These are phyloP conservation scores for Aspergillus sp. DNA, from an alignment of 2,329 filamentous ascomycete genomes.

Conservation along the genomic window DNA sequence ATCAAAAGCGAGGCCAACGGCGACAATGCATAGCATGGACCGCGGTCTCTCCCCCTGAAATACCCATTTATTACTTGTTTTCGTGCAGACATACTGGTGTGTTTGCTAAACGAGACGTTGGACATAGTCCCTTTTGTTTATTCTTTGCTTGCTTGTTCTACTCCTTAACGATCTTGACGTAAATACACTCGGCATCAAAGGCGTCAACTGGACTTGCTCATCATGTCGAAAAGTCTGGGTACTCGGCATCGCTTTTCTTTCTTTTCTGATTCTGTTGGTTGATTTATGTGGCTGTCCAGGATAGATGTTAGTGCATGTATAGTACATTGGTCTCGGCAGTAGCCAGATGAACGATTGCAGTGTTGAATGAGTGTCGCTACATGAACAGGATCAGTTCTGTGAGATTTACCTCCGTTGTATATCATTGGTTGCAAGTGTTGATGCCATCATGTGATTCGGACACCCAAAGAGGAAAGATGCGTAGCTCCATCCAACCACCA, in stretches of 20 bases:
- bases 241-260: slow-evolving; percentile 19
- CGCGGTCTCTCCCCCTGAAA: slow-evolving; percentile 1
- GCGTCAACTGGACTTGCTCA: slow-evolving; percentile 23
- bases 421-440: neutral
- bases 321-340: slow-evolving; percentile 21
- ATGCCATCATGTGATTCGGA: too few species aligned
- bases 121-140: slow-evolving; percentile 15
- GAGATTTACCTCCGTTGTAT: too few species aligned
- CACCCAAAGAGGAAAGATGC: too few species aligned
- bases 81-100: slow-evolving; percentile 11
- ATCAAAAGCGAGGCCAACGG: slow-evolving; percentile 36
- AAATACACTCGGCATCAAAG: slow-evolving; percentile 26
- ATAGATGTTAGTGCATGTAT: slow-evolving; percentile 19
- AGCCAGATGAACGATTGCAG: too few species aligned
- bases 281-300: slow-evolving; percentile 10
- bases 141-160: neutral
- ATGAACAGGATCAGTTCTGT: too few species aligned
- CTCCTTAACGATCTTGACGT: slow-evolving; percentile 24
- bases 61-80: slow-evolving; percentile 4
- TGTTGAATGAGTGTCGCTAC: too few species aligned
- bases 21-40: slow-evolving; percentile 19
- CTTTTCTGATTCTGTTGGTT: slow-evolving; percentile 13
- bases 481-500: too few species aligned
- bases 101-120: slow-evolving; percentile 14
- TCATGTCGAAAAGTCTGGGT: slow-evolving; percentile 20